Percentiles rank a stretch among this genome's conserved stretches.
Conservation (phyloP, 345 rosid species). For the Heritiera fomes region DNA sequence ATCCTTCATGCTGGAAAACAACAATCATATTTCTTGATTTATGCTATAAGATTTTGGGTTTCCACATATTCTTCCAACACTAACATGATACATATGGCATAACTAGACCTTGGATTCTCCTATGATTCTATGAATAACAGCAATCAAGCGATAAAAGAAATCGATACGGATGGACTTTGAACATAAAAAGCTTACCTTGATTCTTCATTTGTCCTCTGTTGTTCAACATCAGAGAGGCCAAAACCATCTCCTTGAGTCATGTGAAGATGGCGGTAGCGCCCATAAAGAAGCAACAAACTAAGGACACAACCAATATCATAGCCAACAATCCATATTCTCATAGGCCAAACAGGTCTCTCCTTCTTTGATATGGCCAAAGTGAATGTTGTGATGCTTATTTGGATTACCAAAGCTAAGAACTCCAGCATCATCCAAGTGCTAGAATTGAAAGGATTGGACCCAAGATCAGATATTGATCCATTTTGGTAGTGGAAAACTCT, state of each 20-base stretch:
- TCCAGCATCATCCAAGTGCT: conserved; percentile 87
- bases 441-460: conserved; percentile 91
- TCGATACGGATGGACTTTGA: background rate
- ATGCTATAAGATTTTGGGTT: too few species aligned
- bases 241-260: conserved; percentile 51
- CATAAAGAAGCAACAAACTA: conserved; percentile 68
- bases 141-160: background rate
- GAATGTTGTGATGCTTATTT: conserved; percentile 59
- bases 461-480: conserved; percentile 49
- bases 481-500: conserved; percentile 98
- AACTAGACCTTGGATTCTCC: too few species aligned
- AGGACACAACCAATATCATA: conserved; percentile 83
- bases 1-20: too few species aligned
- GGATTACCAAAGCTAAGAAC: conserved; percentile 64
- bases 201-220: conserved; percentile 70
- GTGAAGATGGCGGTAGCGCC: conserved; percentile 60
- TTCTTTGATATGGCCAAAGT: conserved; percentile 63
- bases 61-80: too few species aligned
- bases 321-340: conserved; percentile 81
- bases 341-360: conserved; percentile 92
- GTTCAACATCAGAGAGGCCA: conserved; percentile 60
- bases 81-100: too few species aligned
- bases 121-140: too few species aligned
- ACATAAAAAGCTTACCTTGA: conserved; percentile 57
- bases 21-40: too few species aligned